Evolutionary conservation across 2,329 filamentous ascomycete species (phyloP).

Genomic region (Trichophyton schoenleinii): DNA sequence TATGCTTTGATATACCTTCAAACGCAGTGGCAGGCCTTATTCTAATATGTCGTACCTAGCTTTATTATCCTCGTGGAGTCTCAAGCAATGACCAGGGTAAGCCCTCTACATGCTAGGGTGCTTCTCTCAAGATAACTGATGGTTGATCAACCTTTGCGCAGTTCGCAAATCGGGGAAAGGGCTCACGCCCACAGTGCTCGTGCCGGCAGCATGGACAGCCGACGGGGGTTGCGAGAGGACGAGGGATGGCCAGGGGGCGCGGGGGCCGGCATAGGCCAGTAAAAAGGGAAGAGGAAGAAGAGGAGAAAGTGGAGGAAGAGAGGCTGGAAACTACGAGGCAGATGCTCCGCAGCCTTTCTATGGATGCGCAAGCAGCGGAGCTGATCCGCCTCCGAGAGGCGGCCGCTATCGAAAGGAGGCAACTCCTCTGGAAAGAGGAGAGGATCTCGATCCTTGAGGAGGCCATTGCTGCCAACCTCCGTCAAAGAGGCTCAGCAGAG

Average conservation of each 20-base stretch:
- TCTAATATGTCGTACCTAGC: background rate
- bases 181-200: background rate
- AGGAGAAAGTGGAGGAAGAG: background rate
- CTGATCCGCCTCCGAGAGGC: background rate
- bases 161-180: background rate
- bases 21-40: background rate
- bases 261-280: background rate
- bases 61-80: background rate
- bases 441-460: background rate
- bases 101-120: background rate
- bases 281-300: background rate
- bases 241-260: background rate
- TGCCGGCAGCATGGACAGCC: background rate
- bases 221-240: background rate
- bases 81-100: background rate
- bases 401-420: background rate
- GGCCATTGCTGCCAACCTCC: background rate
- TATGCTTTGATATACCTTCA: background rate
- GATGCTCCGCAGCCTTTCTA: background rate
- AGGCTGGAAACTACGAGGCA: background rate
- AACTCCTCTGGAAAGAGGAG: background rate
- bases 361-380: background rate
- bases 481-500: background rate
- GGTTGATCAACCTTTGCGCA: background rate
- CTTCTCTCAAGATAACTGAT: background rate